Evolutionary conservation across 2,329 filamentous ascomycete species (phyloP), one percentile per base, ranked within the genome.

Genomic region (Coniochaeta pulveracea): DNA sequence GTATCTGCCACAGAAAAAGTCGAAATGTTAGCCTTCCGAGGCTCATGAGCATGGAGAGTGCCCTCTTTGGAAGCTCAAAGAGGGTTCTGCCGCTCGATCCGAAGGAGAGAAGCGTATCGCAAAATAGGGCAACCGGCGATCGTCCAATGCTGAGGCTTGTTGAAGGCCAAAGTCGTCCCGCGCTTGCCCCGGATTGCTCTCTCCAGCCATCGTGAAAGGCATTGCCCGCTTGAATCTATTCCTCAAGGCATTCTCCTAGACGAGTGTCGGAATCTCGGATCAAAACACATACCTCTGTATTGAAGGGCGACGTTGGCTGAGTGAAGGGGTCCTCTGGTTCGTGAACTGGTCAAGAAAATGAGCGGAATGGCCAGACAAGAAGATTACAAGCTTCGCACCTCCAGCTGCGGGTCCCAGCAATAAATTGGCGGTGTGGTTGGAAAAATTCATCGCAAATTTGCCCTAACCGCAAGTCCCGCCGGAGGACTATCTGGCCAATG

Each of bases 51-150:
- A 61, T 68, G 71, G 66, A 79, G 75, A 80, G 75, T 80, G 74
- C 75, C 75, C 73, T 72, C 66, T 57, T 48, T 48, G 51, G 50
- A 48, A 36, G 43, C 40, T 42, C 53, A 61, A 63, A 61, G 64
- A 76, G 74, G 75, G 75, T 78, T 80, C 75, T 77, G 67, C 74
- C 58, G 74, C 75, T 73, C 74, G 66, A 58, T 72, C 64, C 66
- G 67, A 63, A 63, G 68, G 65, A 66, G 66, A 71, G 61, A 66
- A 65, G 69, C 66, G 74, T 78, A 74, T 79, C 74, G 55, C 42
- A 42, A 43, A n/a, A n/a, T n/a, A n/a, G n/a, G n/a, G n/a, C n/a
- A n/a, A n/a, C n/a, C n/a, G n/a, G 40, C 10, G 17, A 36, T 27
- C 35, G 10, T 40, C 34, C 34, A 29, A 19, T 33, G 34, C 33